These are phyloP conservation scores for Serendipita vermifera DNA, from an alignment of 768 basidiomycete genomes.

Conservation along the genomic window DNA sequence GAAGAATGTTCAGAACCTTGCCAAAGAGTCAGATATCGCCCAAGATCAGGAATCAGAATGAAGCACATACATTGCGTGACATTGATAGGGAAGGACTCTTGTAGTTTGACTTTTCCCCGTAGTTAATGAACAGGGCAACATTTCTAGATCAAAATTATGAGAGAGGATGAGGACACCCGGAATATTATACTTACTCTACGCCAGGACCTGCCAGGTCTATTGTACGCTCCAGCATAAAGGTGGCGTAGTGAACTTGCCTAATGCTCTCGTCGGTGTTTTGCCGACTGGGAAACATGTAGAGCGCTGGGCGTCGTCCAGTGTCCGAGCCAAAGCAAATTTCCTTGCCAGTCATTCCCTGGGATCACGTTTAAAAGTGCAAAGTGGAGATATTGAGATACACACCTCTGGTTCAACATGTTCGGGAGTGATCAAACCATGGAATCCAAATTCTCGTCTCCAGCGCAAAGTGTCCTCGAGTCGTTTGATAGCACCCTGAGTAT, in stretches of 20 bases:
- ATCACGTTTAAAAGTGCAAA: not conserved
- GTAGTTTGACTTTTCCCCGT: conserved; percentile 43
- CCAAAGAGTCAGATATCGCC: conserved; percentile 32
- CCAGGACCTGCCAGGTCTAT: conserved; percentile 70
- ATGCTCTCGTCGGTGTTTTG: conserved; percentile 65
- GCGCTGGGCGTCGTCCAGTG: conserved; percentile 43
- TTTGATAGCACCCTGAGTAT: conserved; percentile 38
- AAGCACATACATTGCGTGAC: conserved; percentile 26
- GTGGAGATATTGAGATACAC: conserved; percentile 14
- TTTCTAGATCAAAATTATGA: too few relatives aligned
- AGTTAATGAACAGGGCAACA: conserved; percentile 62
- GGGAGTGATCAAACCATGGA: conserved; percentile 43
- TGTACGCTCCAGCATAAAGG: conserved; percentile 67
- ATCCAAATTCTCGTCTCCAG: conserved; percentile 70
- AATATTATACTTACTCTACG: conserved; percentile 44
- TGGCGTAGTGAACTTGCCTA: conserved; percentile 56
- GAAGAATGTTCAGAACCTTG: conserved; percentile 49
- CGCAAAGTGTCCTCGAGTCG: conserved; percentile 58
- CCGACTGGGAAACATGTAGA: conserved; percentile 54
- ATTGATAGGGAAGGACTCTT: conserved; percentile 39
- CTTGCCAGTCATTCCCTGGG: conserved; percentile 69
- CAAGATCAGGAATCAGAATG: not conserved
- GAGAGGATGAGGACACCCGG: not conserved
- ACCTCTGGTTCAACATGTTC: conserved; percentile 65
- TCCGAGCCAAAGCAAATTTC: conserved; percentile 69